Base-by-base conservation (phyloP, 2,329 filamentous ascomycete species). In the Pseudocercospora vitis region DNA sequence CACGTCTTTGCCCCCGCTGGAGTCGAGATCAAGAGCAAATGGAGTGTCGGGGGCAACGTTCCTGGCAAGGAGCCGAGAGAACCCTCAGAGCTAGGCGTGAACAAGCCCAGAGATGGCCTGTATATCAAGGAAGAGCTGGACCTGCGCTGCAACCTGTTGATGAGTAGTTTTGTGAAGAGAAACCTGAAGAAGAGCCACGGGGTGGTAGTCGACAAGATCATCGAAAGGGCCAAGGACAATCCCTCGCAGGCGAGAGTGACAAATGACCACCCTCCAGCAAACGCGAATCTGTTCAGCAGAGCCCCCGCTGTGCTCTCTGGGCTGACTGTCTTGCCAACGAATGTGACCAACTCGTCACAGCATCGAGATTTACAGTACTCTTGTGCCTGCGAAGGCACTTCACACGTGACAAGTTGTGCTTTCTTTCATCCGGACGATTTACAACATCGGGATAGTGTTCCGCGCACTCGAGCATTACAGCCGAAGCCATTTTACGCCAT, bases 81-180 rank as follows among this genome's bases (percentile, higher is more conserved):
- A 64, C 77, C 82, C 0, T 72, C 81, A 8, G 88, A 92, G 72
- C 71, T 88, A 18, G 69, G 69, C 3, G 71, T 88, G 4, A 80
- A 80, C 11, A 57, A 60, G 0, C 89, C 89, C 0, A 71, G 78
- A 18, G 75, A 82, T 33, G 90, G 89, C 0, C 74, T 95, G 9
- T 95, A 91, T 67, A 75, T 95, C 35, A 80, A 87, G n/a, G 90
- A 95, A 75, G 90, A 95, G 61, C 85, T 94, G 45, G 86, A 90
- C 58, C 84, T 95, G 77, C 81, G 81, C 53, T 95, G 89, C 74
- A 92, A 91, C 65, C 75, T 90, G 53, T 75, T 94, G 58, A 81
- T 94, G 75, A 79, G 84, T 0, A 73, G 75, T 6, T 95, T 95
- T 65, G 87, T 95, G 54, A 91, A 88, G 76, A 88, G 84, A 73